Conservation (phyloP, 345 rosid genomes). For the Isatis tinctoria region DNA sequence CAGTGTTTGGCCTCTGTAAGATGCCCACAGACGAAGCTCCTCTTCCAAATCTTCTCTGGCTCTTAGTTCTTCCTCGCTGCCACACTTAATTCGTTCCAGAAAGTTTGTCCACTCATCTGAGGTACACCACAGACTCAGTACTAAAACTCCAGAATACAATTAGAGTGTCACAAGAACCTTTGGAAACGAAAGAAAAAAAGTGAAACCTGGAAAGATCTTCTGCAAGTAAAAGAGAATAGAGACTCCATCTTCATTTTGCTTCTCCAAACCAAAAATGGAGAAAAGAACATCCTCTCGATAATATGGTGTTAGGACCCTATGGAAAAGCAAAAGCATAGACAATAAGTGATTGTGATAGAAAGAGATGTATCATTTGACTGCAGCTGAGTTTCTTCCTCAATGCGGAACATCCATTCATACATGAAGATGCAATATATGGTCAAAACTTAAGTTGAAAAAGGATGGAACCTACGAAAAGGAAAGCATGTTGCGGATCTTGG, state of each 20-base stretch:
- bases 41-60: constrained; percentile 40
- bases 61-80: constrained; percentile 54
- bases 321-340: constrained; percentile 16
- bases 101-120: constrained; percentile 81
- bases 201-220: constrained; percentile 73
- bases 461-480: constrained; percentile 46
- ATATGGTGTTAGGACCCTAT: constrained; percentile 73
- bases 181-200: not conserved
- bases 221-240: constrained; percentile 76
- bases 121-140: constrained; percentile 13
- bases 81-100: constrained; percentile 47
- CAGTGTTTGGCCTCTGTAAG: constrained; percentile 79
- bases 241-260: constrained; percentile 78
- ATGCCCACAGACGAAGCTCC: constrained; percentile 76
- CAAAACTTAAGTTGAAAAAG: not conserved
- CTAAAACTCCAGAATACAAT: not conserved
- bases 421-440: not conserved
- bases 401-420: not conserved
- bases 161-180: not conserved
- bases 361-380: not conserved
- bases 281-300: constrained; percentile 68
- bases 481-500: constrained; percentile 61
- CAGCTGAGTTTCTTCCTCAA: not conserved
- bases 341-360: too few relatives aligned
- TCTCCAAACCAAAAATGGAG: constrained; percentile 47